Conservation (phyloP, 2,329 filamentous ascomycete species). For the Phaeosphaeriaceae sp. region DNA sequence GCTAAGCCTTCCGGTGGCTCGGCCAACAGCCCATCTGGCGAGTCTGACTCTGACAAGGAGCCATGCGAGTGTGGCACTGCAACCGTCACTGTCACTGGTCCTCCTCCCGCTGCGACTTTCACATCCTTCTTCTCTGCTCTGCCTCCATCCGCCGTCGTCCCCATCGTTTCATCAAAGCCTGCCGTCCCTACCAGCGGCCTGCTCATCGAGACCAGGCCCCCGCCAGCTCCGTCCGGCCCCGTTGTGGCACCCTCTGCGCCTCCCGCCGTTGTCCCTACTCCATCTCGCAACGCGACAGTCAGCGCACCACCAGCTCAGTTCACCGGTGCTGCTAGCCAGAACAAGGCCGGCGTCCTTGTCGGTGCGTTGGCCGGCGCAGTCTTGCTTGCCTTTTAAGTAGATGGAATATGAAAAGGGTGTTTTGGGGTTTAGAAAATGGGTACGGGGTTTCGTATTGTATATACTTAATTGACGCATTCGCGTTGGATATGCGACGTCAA, state of each 20-base stretch:
- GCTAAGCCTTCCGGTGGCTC: conserved; percentile 15
- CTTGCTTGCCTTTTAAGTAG: conserved; percentile 34
- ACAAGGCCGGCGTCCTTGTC: conserved; percentile 30
- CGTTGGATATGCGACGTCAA: conserved; percentile 6
- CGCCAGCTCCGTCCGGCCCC: conserved; percentile 23
- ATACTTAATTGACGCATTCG: conserved; percentile 11
- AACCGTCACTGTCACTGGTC: conserved; percentile 39
- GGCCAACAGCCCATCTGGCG: conserved; percentile 9
- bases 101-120: conserved; percentile 29
- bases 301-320: conserved; percentile 31
- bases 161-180: conserved; percentile 12
- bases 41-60: conserved; percentile 12
- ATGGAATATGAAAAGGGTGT: neutral
- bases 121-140: conserved; percentile 19
- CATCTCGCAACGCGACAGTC: conserved; percentile 27
- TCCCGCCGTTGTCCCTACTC: conserved; percentile 19
- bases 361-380: conserved; percentile 30
- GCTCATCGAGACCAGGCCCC: conserved; percentile 35
- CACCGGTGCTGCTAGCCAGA: conserved; percentile 34
- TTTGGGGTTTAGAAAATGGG: neutral
- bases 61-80: conserved; percentile 35
- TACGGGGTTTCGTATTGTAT: conserved; percentile 9
- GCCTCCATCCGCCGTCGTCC: conserved; percentile 15
- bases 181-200: conserved; percentile 34
- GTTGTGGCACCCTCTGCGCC: conserved; percentile 24